Percentiles rank a stretch among this genome's conserved stretches.
These are phyloP conservation scores for Omphalea diandra DNA, from an alignment of 441 rosid species.

Conservation along the genomic window DNA sequence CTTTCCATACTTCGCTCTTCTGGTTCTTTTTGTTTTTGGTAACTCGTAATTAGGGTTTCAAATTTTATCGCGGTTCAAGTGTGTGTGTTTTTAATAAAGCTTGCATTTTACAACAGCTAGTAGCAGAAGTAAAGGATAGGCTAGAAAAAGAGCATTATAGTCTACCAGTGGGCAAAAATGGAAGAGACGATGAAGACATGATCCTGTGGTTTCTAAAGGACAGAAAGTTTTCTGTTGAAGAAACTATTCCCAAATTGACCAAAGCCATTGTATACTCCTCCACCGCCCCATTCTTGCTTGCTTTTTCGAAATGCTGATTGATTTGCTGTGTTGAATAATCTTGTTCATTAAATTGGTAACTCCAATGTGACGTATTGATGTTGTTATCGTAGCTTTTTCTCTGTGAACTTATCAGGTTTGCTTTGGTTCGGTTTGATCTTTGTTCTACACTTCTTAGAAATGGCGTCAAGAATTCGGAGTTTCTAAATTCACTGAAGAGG, in stretches of 20 bases:
- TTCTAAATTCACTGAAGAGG: slow-evolving; percentile 63
- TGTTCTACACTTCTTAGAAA: slow-evolving; percentile 52
- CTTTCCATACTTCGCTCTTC: too few species aligned
- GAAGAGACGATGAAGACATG: slow-evolving; percentile 95
- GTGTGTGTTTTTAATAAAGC: too few species aligned
- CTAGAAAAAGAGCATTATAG: slow-evolving; percentile 55
- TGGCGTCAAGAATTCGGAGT: slow-evolving; percentile 85
- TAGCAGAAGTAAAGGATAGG: slow-evolving; percentile 68
- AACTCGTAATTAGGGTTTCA: not conserved
- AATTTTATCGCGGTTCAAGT: too few species aligned
- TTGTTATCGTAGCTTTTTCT: not conserved
- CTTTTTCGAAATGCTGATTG: slow-evolving; percentile 8
- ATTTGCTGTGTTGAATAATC: not conserved
- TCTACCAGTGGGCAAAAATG: slow-evolving; percentile 83
- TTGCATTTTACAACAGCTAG: too few species aligned
- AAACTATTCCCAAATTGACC: slow-evolving; percentile 55
- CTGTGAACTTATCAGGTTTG: not conserved
- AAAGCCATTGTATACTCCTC: slow-evolving; percentile 92
- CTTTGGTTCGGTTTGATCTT: slow-evolving; percentile 28
- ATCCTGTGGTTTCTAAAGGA: slow-evolving; percentile 88
- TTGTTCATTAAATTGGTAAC: not conserved
- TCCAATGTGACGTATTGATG: not conserved
- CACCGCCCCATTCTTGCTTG: not conserved
- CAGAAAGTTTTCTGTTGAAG: too few species aligned
- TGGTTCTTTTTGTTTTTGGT: too few species aligned